Conservation (phyloP, 2,329 filamentous ascomycete species). For the Uncinocarpus reesii region DNA sequence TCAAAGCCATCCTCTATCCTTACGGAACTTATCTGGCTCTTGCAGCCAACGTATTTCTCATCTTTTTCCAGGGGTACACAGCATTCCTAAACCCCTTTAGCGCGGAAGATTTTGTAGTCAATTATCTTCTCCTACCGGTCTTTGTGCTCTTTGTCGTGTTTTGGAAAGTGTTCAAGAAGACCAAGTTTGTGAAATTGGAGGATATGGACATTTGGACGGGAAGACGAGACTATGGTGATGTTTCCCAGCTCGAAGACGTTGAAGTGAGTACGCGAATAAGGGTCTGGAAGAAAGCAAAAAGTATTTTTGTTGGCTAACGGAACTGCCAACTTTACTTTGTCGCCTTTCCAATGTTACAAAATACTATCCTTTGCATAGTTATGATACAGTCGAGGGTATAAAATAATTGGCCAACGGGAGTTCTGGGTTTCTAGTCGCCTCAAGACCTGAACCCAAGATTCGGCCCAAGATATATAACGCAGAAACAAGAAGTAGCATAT, state of each 20-base stretch:
- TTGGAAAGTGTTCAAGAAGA: slow-evolving; percentile 45
- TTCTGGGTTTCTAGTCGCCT: no score
- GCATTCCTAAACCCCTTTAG: slow-evolving; percentile 52
- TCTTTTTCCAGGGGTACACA: slow-evolving; percentile 52
- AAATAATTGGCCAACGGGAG: no score
- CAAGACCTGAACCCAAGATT: no score
- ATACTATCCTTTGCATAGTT: no score
- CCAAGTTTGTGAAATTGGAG: slow-evolving; percentile 36
- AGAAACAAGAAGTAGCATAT: no score
- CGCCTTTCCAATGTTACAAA: no score
- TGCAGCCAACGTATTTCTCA: slow-evolving; percentile 48
- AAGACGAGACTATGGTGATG: slow-evolving; percentile 21
- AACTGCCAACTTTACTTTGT: no score
- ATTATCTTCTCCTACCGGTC: slow-evolving; percentile 53
- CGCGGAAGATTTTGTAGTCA: slow-evolving; percentile 52
- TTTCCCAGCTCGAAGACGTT: slow-evolving; percentile 5
- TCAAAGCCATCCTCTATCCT: slow-evolving; percentile 58
- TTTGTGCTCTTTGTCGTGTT: slow-evolving; percentile 47
- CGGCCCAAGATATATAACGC: no score
- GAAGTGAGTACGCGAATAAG: slow-evolving; percentile 1
- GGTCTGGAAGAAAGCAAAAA: slow-evolving; percentile 19
- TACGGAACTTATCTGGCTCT: slow-evolving; percentile 50
- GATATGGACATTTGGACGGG: slow-evolving; percentile 45
- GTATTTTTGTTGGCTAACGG: slow-evolving; percentile 21
- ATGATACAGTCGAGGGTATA: no score